Conservation (phyloP, 73 alveolate genomes). For the Paramecium octaurelia region DNA sequence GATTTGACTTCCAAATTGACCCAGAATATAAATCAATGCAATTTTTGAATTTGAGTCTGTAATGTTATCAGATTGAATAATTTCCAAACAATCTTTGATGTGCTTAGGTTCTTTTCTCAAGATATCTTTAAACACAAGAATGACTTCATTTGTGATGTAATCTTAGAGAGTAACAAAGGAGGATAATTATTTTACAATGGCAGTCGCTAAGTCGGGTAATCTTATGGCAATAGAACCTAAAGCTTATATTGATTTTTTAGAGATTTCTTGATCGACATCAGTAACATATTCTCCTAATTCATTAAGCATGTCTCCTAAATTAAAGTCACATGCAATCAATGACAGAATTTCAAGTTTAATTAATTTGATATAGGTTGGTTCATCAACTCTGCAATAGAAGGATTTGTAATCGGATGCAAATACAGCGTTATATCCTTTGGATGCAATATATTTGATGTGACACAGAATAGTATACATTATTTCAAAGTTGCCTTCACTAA, state of each 20-base stretch:
- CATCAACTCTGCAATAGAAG: conserved; percentile 96
- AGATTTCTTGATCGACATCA: conserved; percentile 84
- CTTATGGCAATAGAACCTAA: conserved; percentile 79
- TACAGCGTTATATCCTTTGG: conserved; percentile 42
- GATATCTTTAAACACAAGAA: conserved; percentile 66
- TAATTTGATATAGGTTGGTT: conserved; percentile 93
- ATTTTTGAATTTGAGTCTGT: conserved; percentile 59
- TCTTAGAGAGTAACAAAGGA: conserved; percentile 76
- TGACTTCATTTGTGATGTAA: conserved; percentile 76
- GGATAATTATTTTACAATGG: conserved; percentile 74
- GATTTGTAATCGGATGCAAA: conserved; percentile 91
- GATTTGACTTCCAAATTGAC: conserved; percentile 45
- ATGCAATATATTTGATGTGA: conserved; percentile 83
- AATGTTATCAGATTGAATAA: conserved; percentile 22
- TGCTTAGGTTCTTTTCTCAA: conserved; percentile 54
- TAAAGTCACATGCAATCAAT: conserved; percentile 67
- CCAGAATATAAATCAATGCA: conserved; percentile 57
- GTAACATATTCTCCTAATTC: conserved; percentile 93
- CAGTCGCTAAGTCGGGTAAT: conserved; percentile 70
- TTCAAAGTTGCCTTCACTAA: conserved; percentile 93
- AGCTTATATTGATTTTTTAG: conserved; percentile 81
- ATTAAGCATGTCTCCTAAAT: conserved; percentile 77
- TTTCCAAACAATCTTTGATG: conserved; percentile 49
- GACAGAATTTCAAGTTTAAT: conserved; percentile 89
- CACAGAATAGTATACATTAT: conserved; percentile 88